These are phyloP conservation scores for Fusarium armeniacum DNA, from an alignment of 2,329 filamentous ascomycete species.

Conservation along the genomic window DNA sequence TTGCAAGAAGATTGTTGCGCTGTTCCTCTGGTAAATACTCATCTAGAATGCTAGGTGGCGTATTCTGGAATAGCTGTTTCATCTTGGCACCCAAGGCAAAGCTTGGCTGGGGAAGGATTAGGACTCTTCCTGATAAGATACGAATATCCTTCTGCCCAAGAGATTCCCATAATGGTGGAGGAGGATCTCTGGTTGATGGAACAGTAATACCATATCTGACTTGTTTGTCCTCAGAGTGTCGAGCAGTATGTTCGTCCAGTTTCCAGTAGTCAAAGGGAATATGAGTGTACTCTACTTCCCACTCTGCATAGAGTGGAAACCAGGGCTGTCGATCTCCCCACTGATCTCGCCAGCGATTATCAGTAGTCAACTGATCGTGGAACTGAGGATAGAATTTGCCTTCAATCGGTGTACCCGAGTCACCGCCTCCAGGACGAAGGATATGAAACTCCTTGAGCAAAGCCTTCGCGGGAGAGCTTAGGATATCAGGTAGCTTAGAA, in stretches of 20 bases:
- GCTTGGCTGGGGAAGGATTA: constrained; percentile 6
- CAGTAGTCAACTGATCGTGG: not conserved
- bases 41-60: not conserved
- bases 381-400: constrained; percentile 1
- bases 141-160: no score
- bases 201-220: constrained; percentile 1
- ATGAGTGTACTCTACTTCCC: constrained; percentile 60
- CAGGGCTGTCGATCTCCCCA: constrained; percentile 2
- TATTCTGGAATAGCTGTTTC: not conserved
- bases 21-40: no score
- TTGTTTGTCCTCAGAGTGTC: constrained; percentile 10
- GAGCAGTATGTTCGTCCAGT: constrained; percentile 46
- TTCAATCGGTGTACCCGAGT: no score
- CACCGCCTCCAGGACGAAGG: no score
- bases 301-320: constrained; percentile 60
- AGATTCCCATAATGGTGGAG: constrained; percentile 1
- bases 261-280: constrained; percentile 54
- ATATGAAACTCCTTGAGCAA: no score
- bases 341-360: not conserved
- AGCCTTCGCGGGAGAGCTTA: no score
- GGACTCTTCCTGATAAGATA: not conserved
- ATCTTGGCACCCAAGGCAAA: constrained; percentile 1
- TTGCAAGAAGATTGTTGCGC: no score
- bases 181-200: no score
- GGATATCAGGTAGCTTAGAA: no score